phyloP scores from a whole-genome alignment of 73 alveolate genomes.

The Uronychia binucleata region DNA sequence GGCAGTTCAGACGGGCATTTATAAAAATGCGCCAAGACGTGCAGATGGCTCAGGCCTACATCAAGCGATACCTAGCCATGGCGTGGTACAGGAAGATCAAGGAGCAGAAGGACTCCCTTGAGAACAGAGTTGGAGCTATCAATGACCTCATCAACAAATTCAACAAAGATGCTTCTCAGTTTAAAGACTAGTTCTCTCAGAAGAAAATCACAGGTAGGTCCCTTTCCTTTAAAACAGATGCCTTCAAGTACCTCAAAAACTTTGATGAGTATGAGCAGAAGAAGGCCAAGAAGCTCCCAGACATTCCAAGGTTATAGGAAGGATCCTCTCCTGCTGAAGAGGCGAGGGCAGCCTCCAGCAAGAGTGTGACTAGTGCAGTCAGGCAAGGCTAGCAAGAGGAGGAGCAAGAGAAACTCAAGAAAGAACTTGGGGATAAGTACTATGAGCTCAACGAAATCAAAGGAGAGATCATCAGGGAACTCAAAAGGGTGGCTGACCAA shows the following conservation, averaged over 20 bases:
- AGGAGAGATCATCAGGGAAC: conserved; percentile 19
- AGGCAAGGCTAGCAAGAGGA: too few species aligned
- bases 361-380: too few species aligned
- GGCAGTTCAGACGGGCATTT: conserved; percentile 55
- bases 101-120: conserved; percentile 41
- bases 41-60: conserved; percentile 40
- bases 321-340: too few species aligned
- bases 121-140: conserved; percentile 33
- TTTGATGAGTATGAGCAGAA: conserved; percentile 51
- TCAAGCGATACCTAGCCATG: conserved; percentile 64
- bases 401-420: conserved; percentile 31
- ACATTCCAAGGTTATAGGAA: conserved; percentile 15
- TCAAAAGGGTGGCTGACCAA: conserved; percentile 43
- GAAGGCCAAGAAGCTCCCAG: conserved; percentile 32
- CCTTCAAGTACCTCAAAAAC: conserved; percentile 31
- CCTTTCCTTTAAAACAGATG: too few species aligned
- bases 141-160: conserved; percentile 49
- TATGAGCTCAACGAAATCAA: conserved; percentile 60
- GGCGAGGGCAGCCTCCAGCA: too few species aligned
- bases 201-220: conserved; percentile 29
- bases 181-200: conserved; percentile 43
- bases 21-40: conserved; percentile 48
- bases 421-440: conserved; percentile 62
- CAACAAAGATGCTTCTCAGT: conserved; percentile 51
- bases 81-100: conserved; percentile 51